Conservation (phyloP, 1,139 yeast species). For the Yamadazyma buinensis region DNA sequence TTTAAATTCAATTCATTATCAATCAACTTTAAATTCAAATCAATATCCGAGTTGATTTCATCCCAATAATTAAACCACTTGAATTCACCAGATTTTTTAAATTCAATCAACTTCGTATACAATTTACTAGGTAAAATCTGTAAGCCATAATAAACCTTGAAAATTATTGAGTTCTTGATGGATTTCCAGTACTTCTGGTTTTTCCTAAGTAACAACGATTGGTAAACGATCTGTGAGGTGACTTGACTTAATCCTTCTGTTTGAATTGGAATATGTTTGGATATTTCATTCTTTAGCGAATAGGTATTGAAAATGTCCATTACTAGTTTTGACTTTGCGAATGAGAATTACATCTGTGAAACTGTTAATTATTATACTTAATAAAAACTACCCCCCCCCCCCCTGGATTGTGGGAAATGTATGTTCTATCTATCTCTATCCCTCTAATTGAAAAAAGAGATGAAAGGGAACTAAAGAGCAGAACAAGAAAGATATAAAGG, state of each 20-base stretch:
- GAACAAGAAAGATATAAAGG: too few species aligned
- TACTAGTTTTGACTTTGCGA: background rate
- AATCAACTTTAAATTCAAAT: conserved; percentile 17
- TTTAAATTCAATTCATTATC: conserved; percentile 17
- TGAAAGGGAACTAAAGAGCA: too few species aligned
- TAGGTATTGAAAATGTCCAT: conserved; percentile 10
- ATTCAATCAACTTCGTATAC: conserved; percentile 12
- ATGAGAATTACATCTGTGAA: too few species aligned
- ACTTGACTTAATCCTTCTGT: conserved; percentile 23
- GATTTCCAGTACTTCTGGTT: conserved; percentile 37
- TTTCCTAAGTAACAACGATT: conserved; percentile 31
- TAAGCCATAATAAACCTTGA: conserved; percentile 29
- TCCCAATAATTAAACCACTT: conserved; percentile 10
- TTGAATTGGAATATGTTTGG: conserved; percentile 14
- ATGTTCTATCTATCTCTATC: too few species aligned
- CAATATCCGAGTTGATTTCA: conserved; percentile 24
- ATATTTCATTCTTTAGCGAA: conserved; percentile 10
- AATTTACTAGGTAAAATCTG: conserved; percentile 31
- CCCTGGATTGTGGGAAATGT: too few species aligned
- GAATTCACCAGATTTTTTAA: conserved; percentile 3
- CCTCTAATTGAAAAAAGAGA: too few species aligned
- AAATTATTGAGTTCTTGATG: conserved; percentile 21
- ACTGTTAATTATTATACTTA: too few species aligned
- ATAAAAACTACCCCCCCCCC: too few species aligned
- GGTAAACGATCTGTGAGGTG: conserved; percentile 33